These are phyloP conservation scores for Eugenia klotzschiana DNA, from an alignment of 441 rosid species.

Conservation along the genomic window DNA sequence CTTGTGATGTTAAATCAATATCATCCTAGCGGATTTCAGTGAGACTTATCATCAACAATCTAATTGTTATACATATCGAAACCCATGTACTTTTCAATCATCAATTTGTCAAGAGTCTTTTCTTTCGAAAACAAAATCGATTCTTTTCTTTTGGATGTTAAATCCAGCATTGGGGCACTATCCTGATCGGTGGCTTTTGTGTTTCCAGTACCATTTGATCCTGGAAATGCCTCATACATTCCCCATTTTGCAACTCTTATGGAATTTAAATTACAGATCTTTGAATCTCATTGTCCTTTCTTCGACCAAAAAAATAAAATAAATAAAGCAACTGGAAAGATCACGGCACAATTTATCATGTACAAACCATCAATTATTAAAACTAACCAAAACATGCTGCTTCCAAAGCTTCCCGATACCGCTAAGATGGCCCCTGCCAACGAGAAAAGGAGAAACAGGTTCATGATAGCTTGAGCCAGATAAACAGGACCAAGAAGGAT, in stretches of 20 bases:
- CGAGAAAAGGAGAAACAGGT: too few species aligned
- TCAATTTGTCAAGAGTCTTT: too few species aligned
- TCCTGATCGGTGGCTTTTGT: conserved; percentile 44
- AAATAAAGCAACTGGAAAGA: neutral
- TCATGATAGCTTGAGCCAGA: too few species aligned
- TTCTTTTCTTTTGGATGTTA: too few species aligned
- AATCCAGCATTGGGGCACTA: conserved; percentile 23
- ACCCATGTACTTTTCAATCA: neutral
- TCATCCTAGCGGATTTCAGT: conserved; percentile 95
- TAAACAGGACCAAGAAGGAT: too few species aligned
- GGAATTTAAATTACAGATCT: neutral
- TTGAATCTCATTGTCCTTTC: neutral
- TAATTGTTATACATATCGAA: conserved; percentile 85
- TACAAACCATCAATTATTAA: too few species aligned
- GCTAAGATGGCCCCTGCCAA: too few species aligned
- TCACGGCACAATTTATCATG: too few species aligned
- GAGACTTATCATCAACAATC: conserved; percentile 54
- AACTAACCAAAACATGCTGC: neutral
- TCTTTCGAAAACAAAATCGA: too few species aligned
- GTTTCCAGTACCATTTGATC: conserved; percentile 28
- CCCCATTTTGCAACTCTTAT: neutral
- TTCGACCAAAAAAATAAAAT: neutral
- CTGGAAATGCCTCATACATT: conserved; percentile 28
- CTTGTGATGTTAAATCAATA: conserved; percentile 42
- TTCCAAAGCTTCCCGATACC: too few species aligned